Evolutionary conservation across 768 basidiomycete species (phyloP).

Genomic region (Hortiboletus flavorubellus): DNA sequence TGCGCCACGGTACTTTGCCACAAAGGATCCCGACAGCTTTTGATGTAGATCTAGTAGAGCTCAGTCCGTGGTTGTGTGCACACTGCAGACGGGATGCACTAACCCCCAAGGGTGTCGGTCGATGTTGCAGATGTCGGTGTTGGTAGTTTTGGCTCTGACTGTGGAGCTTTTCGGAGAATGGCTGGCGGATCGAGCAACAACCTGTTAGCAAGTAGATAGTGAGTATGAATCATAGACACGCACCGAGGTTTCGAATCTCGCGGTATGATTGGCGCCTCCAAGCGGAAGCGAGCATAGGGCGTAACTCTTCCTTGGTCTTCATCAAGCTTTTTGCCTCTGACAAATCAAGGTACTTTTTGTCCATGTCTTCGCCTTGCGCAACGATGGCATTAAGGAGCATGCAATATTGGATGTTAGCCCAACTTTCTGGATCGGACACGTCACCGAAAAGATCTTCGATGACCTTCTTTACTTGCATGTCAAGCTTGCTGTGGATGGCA

Average conservation of each 20-base stretch:
- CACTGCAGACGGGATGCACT: not conserved
- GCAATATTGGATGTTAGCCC: not conserved
- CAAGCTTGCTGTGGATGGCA: not conserved
- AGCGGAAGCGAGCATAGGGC: not conserved
- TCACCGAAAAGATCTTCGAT: too few relatives aligned
- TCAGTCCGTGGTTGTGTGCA: not conserved
- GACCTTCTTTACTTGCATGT: not conserved
- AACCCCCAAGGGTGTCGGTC: not conserved
- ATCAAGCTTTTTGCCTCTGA: not conserved
- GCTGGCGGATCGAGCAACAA: not conserved
- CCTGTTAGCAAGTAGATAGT: not conserved
- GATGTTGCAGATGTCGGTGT: too few relatives aligned
- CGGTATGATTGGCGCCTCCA: not conserved
- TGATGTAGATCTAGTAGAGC: not conserved
- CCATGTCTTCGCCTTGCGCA: too few relatives aligned
- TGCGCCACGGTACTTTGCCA: not conserved
- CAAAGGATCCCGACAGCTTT: not conserved
- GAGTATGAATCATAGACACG: not conserved
- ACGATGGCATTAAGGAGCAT: too few relatives aligned
- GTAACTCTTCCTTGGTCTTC: not conserved
- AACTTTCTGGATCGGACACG: not conserved
- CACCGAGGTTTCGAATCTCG: constrained; percentile 10
- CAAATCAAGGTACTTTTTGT: too few relatives aligned
- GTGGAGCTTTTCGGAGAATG: not conserved
- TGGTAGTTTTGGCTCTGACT: not conserved